Base-by-base conservation (phyloP, 345 rosid species). In the Eucalyptus cloeziana region DNA sequence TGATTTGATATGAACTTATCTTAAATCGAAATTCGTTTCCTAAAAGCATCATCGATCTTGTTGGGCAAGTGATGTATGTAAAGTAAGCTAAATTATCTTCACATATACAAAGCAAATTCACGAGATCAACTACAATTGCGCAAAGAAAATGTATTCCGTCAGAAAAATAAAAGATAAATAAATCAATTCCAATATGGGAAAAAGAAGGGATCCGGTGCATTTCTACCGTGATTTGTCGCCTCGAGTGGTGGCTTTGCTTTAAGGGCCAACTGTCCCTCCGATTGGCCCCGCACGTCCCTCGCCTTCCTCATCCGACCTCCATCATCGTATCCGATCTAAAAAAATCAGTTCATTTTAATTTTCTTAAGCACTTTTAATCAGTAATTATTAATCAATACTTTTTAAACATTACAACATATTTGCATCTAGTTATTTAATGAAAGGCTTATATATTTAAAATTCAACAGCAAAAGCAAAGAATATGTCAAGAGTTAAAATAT, bases 71-170 rank as follows among this genome's bases (percentile, higher is more conserved):
- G 54, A 50, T 15, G 21, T 2, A 15, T 50, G 54, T 50, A 50
- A 6, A 50, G 8, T 50, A 50, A 15, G 54, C 54, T 50, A 50
- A 50, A 50, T 50, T 50, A 50, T 50, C 7, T 16, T 16, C 54
- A 2, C 21, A 2, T 16, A 50, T 50, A 0, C 54, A 0, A 2
- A 50, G 21, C 0, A 6, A 50, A 50, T 50, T 50, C 54, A 50
- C 7, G 7, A 50, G 54, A 50, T 50, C 54, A 50, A 50, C 21
- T 50, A 16, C 54, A 16, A 50, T 50, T 50, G 54, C 54, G 21
- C 1, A 16, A 15, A 56, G 27, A 56, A 22, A 56, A 56, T 56
- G 60, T 56, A 56, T 8, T 21, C 11, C 60, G 0, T 54, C 52
- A 6, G 1, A 21, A 21, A 8, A 56, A 22, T 2, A 56, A 22